Evolutionary conservation across 2,329 filamentous ascomycete genomes (phyloP), one percentile per base, ranked within the genome.

Genomic region (Aureobasidium leucospermi): DNA sequence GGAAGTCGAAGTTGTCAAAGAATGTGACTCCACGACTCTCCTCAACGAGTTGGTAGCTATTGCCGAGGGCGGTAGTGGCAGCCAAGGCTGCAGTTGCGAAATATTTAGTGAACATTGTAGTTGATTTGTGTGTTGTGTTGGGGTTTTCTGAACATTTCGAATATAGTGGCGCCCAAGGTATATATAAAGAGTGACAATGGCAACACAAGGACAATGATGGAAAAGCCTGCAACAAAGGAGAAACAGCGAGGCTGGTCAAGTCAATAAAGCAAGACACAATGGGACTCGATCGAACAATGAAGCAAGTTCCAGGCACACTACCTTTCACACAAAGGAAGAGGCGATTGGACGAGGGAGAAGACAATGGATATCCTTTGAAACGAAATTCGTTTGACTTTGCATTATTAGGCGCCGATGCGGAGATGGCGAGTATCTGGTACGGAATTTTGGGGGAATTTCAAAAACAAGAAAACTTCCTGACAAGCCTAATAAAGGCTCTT

Each of bases 1-100:
- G 78, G 63, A 76, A 75, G 43, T 74, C 69, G 65, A 79, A 79
- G 16, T 65, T 66, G 62, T 73, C 68, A 63, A 78, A 79, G 68
- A 79, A 79, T 55, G 69, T 72, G 4, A 68, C 8, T 38, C 67
- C 68, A 19, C 64, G 63, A 56, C 68, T 67, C 41, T 69, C 63
- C 31, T 68, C 66, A 10, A 67, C 63, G 3, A 72, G 65, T 59
- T 52, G 61, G 5, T 58, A 31, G 8, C 48, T 43, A 29, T 31
- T 29, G 36, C 31, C n/a, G 46, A 61, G 38, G 36, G 60, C 10
- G 29, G 59, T 39, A 56, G 62, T 63, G 56, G 52, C 60, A 59
- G 66, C 63, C 60, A 65, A 61, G 45, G 51, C 41, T 13, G 53
- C 38, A 47, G 39, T n/a, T 9, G 23, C 23, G 23, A 23, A 29